Base-by-base conservation (phyloP, 2,329 filamentous ascomycete genomes). In the Fusarium redolens region DNA sequence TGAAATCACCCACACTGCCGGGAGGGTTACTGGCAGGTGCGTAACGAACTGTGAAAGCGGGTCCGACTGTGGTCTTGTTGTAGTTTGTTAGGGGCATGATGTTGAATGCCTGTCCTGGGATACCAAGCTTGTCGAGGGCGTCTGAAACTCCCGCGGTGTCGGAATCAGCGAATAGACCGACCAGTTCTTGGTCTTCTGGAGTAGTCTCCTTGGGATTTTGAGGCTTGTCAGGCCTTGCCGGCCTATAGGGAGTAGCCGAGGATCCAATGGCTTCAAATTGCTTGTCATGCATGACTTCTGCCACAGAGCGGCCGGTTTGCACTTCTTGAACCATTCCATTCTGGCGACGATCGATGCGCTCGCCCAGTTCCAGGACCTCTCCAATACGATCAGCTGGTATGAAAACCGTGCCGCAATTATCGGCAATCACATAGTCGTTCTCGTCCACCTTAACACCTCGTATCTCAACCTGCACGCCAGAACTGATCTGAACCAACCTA, bases 41-140 rank as follows among this genome's bases (percentile, higher is more conserved):
- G 11, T 62, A 62, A 15, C 60, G 41, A 5, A 62, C 60, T 47
- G 60, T 62, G 11, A 62, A 62, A 4, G 60, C 60, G 1, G 60
- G 60, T 0, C 60, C 60, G 11, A 62, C 51, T 12, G 60, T 62
- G 3, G 37, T 20, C 17, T 28, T 58, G 8, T n/a, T 20, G 28
- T 62, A 62, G 28, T 62, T 47, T 4, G 60, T 17, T n/a, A 62
- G 20, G 8, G 60, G 60, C 60, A 58, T 58, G n/a, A 62, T 62
- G 20, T 62, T 40, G 13, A 28, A 22, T 3, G 41, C 60, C 4
- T 62, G 60, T 3, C 60, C 60, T 33, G 41, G 33, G 10, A 62
- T 41, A 4, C 51, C 60, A 12, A 62, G 41, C 17, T 62, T 62
- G 20, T 62, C 60, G 9, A 62, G 60, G 17, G 60, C 60, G 11